Percentiles rank a stretch among this genome's conserved stretches.
These are phyloP conservation scores for Apiotrichum montevideense DNA, from an alignment of 1,284 basidiomycete genomes.

Conservation along the genomic window DNA sequence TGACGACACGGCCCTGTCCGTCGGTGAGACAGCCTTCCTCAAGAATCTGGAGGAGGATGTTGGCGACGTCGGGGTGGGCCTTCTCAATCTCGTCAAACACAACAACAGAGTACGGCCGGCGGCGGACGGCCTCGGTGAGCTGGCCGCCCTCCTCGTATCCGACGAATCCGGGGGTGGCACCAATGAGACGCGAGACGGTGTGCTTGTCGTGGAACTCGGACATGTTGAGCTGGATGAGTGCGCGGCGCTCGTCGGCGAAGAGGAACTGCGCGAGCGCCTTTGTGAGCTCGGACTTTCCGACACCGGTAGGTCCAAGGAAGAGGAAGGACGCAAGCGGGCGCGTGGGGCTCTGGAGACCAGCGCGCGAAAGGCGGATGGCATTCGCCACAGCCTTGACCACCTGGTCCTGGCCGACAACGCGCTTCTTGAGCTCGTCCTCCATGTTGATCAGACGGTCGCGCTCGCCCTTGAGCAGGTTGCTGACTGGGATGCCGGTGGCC, in stretches of 20 bases:
- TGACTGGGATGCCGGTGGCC: constrained; percentile 84
- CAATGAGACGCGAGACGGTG: constrained; percentile 81
- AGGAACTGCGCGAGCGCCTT: constrained; percentile 80
- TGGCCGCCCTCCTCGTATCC: constrained; percentile 82
- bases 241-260: constrained; percentile 78
- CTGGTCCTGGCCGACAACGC: constrained; percentile 84
- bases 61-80: constrained; percentile 79
- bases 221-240: constrained; percentile 86
- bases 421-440: constrained; percentile 67
- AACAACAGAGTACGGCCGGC: constrained; percentile 54
- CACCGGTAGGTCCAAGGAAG: constrained; percentile 75
- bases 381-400: constrained; percentile 74
- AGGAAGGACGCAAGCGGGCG: constrained; percentile 86
- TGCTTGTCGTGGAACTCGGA: constrained; percentile 88
- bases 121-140: constrained; percentile 76
- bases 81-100: constrained; percentile 78
- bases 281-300: constrained; percentile 73
- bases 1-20: constrained; percentile 41
- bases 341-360: constrained; percentile 78
- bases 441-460: constrained; percentile 86
- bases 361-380: constrained; percentile 82
- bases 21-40: constrained; percentile 89
- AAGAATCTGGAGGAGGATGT: constrained; percentile 85
- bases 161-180: constrained; percentile 86
- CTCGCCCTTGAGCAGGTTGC: constrained; percentile 82